phyloP scores from a whole-genome alignment of 306 rosid genomes.

The Sphenostylis stenocarpa region DNA sequence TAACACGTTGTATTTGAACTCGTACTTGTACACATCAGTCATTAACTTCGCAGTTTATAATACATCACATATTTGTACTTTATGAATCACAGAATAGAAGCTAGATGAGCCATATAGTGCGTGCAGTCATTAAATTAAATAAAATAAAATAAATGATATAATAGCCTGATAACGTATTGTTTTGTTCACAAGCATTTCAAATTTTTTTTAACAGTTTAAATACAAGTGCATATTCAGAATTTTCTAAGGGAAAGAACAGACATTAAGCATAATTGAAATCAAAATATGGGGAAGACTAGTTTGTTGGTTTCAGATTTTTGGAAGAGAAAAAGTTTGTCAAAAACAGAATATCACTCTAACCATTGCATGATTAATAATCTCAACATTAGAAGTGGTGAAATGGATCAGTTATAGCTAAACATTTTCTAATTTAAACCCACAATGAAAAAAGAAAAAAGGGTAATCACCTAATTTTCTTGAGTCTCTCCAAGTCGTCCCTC shows the following conservation, averaged over 20 bases:
- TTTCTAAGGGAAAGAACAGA: not conserved
- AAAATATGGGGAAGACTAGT: not conserved
- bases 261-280: not conserved
- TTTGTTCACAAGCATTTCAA: not conserved
- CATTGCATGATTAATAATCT: not conserved
- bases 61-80: not conserved
- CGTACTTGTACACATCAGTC: not conserved
- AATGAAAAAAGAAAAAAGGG: not conserved
- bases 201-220: not conserved
- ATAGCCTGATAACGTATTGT: not conserved
- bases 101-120: not conserved
- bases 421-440: not conserved
- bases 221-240: not conserved
- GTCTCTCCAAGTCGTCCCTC: conserved; percentile 52
- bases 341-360: not conserved
- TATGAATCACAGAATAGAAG: not conserved
- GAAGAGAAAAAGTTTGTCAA: not conserved
- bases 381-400: not conserved
- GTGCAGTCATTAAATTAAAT: not conserved
- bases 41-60: not conserved
- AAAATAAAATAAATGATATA: not conserved
- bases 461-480: conserved; percentile 50
- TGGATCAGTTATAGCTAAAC: not conserved
- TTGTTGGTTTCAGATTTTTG: not conserved
- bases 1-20: not conserved